A percentile compares a stretch with the other conserved stretches of the same genome.
These are phyloP conservation scores for Butyriboletus loyo DNA, from an alignment of 768 basidiomycete genomes.

Conservation along the genomic window DNA sequence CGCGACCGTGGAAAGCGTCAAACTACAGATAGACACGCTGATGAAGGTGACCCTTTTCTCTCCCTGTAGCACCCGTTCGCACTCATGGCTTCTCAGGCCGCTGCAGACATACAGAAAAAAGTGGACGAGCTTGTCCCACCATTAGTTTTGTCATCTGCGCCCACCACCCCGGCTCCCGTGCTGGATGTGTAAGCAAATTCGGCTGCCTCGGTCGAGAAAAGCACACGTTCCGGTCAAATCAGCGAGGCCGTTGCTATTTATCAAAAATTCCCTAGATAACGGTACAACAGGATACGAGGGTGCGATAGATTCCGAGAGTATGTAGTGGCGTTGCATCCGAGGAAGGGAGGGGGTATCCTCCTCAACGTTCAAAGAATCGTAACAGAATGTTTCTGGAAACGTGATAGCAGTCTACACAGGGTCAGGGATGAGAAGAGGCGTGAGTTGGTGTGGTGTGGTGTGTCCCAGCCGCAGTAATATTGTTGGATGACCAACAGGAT, in stretches of 20 bases:
- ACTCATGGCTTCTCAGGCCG: conserved; percentile 45
- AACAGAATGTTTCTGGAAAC: conserved; percentile 14
- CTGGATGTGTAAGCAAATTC: conserved; percentile 4
- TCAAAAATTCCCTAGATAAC: conserved; percentile 28
- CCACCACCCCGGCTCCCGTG: conserved; percentile 25
- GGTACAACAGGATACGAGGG: conserved; percentile 26
- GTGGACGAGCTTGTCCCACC: conserved; percentile 64
- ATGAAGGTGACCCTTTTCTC: conserved; percentile 53
- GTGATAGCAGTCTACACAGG: conserved; percentile 15
- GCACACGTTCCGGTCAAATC: background rate
- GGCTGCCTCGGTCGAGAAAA: conserved; percentile 5
- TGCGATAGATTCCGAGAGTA: conserved; percentile 23
- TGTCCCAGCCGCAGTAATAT: conserved; percentile 8
- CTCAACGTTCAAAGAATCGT: conserved; percentile 15
- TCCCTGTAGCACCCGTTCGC: background rate
- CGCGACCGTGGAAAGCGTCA: conserved; percentile 72
- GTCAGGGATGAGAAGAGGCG: conserved; percentile 6
- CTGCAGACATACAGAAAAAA: conserved; percentile 71
- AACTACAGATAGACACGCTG: conserved; percentile 70
- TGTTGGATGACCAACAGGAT: background rate
- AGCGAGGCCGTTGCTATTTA: conserved; percentile 15
- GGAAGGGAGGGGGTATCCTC: conserved; percentile 26
- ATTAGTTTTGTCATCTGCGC: conserved; percentile 29
- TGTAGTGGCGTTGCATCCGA: conserved; percentile 18
- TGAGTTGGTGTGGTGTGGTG: conserved; percentile 8